These are phyloP conservation scores for Ascochyta clinopodiicola DNA, from an alignment of 2,329 filamentous ascomycete genomes.

Conservation along the genomic window DNA sequence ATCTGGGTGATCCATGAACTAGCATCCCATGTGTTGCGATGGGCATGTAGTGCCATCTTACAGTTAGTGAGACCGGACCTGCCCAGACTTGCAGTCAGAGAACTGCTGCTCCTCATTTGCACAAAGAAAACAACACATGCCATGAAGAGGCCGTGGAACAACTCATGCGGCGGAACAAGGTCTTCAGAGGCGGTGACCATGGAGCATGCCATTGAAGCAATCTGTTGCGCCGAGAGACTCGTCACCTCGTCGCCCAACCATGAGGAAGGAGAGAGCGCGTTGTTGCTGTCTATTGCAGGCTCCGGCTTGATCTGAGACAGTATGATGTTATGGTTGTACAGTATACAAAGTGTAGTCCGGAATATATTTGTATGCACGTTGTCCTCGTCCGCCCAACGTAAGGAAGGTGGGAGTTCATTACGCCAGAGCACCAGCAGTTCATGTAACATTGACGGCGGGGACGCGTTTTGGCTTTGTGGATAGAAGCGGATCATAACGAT, in stretches of 20 bases:
- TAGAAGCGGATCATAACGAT: conserved; percentile 13
- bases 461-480: neutral
- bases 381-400: conserved; percentile 7
- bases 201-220: conserved; percentile 6
- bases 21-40: conserved; percentile 12
- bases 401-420: neutral
- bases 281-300: neutral
- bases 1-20: conserved; percentile 9
- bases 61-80: conserved; percentile 11
- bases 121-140: conserved; percentile 14
- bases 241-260: conserved; percentile 12
- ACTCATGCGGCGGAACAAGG: conserved; percentile 8
- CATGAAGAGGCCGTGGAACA: conserved; percentile 10
- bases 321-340: conserved; percentile 10
- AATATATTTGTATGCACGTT: conserved; percentile 1
- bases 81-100: conserved; percentile 4
- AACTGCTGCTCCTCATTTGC: conserved; percentile 1
- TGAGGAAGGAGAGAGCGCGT: conserved; percentile 3
- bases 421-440: conserved; percentile 8
- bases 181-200: conserved; percentile 11
- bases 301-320: conserved; percentile 8
- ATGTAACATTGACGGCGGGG: neutral
- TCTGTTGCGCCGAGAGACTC: conserved; percentile 9
- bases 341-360: conserved; percentile 3
- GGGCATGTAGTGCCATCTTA: conserved; percentile 8